phyloP scores from a whole-genome alignment of 805 yeast genomes.

The Saturnispora sanitii region DNA sequence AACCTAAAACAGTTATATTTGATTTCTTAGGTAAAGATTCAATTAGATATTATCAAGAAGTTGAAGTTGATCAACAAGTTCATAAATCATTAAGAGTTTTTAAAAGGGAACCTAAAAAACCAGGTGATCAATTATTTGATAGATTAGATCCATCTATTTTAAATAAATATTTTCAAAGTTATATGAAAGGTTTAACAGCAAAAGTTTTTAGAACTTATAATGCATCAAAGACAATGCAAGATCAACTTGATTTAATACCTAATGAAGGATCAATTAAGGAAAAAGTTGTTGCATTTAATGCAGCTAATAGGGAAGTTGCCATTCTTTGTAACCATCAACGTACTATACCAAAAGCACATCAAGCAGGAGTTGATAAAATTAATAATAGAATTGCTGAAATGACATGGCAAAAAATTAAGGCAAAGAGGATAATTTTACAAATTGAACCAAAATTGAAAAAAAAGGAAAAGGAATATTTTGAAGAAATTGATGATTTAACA shows the following conservation, averaged over 20 bases:
- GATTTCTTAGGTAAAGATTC: conserved; percentile 96
- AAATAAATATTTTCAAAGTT: conserved; percentile 79
- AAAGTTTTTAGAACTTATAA: conserved; percentile 96
- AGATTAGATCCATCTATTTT: conserved; percentile 74
- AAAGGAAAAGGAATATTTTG: conserved; percentile 50
- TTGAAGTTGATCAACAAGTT: conserved; percentile 84
- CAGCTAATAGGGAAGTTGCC: conserved; percentile 93
- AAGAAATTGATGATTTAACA: conserved; percentile 55
- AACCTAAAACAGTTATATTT: conserved; percentile 78
- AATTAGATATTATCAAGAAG: conserved; percentile 84
- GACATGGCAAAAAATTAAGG: conserved; percentile 72
- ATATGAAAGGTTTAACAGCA: conserved; percentile 90
- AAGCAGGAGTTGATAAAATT: conserved; percentile 68
- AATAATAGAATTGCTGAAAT: conserved; percentile 69
- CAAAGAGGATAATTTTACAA: conserved; percentile 59
- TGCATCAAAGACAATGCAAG: conserved; percentile 96
- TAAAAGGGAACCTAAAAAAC: conserved; percentile 79
- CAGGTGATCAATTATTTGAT: conserved; percentile 90
- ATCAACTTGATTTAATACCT: conserved; percentile 76
- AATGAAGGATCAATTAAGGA: conserved; percentile 83
- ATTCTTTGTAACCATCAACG: conserved; percentile 96
- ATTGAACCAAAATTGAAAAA: conserved; percentile 44
- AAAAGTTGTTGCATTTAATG: conserved; percentile 79
- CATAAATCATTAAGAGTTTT: conserved; percentile 81
- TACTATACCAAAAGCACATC: conserved; percentile 79